Conservation (phyloP, 2,329 filamentous ascomycete species). For the Colletotrichum cordylinicola region DNA sequence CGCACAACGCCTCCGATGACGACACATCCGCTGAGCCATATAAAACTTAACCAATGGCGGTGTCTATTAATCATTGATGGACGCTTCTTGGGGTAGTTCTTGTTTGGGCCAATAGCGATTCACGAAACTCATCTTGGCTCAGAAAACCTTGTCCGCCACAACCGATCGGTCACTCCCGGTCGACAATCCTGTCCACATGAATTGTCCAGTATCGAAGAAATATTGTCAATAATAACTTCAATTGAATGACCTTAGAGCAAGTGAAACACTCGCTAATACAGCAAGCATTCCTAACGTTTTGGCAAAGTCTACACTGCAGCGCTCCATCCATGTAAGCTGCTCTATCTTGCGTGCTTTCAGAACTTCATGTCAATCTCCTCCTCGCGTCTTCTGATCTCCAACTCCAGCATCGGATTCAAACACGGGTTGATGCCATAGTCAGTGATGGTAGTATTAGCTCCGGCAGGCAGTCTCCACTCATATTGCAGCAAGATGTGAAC, state of each 20-base stretch:
- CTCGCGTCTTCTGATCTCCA: neutral
- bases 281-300: neutral
- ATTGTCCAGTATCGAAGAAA: neutral
- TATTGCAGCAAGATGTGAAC: slow-evolving; percentile 7
- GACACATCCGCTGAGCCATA: neutral
- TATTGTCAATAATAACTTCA: neutral
- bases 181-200: neutral
- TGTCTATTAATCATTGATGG: neutral
- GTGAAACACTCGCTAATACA: neutral
- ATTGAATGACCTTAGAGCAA: neutral
- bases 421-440: neutral
- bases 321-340: accelerated
- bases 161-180: neutral
- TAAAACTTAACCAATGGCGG: neutral
- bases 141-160: neutral
- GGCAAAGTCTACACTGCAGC: neutral
- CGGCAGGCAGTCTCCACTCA: neutral
- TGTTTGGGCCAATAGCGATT: neutral
- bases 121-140: neutral
- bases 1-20: neutral
- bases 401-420: neutral
- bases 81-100: neutral
- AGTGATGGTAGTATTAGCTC: neutral
- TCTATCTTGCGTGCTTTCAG: neutral
- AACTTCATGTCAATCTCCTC: neutral